phyloP scores from a whole-genome alignment of 495 filamentous ascomycete genomes.

The Apiosordaria backusii region DNA sequence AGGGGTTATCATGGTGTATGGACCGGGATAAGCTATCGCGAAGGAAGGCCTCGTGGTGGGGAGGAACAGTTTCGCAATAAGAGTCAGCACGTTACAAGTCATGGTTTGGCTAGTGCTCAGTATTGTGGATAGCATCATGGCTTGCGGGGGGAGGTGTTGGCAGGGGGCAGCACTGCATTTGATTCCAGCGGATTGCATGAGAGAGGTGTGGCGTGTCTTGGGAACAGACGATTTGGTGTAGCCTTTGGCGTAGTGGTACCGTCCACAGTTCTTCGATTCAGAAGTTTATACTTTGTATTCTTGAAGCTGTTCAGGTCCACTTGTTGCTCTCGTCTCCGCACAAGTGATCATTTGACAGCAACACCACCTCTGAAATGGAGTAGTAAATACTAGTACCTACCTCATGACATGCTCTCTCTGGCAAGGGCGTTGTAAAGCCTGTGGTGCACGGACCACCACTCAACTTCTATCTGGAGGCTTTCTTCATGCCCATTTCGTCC shows the following conservation, averaged over 20 bases:
- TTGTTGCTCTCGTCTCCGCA: neutral
- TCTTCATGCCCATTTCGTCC: too few relatives aligned
- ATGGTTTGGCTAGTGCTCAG: neutral
- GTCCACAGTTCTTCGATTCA: neutral
- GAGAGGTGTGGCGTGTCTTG: neutral
- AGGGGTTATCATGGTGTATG: neutral
- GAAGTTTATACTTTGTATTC: neutral
- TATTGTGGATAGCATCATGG: constrained; percentile 1
- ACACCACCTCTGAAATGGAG: neutral
- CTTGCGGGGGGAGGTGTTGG: neutral
- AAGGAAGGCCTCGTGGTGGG: neutral
- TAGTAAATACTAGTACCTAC: neutral
- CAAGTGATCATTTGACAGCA: neutral
- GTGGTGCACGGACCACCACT: too few relatives aligned
- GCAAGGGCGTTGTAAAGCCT: too few relatives aligned
- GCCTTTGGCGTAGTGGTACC: constrained; percentile 1
- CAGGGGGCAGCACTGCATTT: neutral
- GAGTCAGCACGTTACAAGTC: neutral
- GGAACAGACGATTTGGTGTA: neutral
- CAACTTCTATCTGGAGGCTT: too few relatives aligned
- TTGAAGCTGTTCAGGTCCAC: neutral
- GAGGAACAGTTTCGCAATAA: neutral
- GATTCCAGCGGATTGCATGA: neutral
- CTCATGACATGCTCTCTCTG: too few relatives aligned
- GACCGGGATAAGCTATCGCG: neutral